Evolutionary conservation across 768 basidiomycete genomes (phyloP).

Genomic region (Harrya chromipes): DNA sequence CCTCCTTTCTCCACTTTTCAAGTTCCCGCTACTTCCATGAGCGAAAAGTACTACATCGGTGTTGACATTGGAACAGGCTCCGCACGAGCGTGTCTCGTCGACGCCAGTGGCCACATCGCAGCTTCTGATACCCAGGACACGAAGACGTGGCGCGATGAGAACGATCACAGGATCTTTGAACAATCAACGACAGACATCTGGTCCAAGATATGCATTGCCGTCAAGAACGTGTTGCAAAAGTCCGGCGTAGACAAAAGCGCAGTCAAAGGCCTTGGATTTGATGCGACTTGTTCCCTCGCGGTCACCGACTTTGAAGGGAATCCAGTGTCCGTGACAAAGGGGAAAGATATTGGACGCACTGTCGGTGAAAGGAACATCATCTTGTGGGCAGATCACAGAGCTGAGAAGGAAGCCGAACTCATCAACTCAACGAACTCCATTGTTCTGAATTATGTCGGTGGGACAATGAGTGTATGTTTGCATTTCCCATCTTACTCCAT

Average conservation of each 20-base stretch:
- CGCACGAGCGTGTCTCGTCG: slow-evolving; percentile 81
- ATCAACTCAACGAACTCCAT: slow-evolving; percentile 84
- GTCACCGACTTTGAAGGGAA: slow-evolving; percentile 73
- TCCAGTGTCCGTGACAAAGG: slow-evolving; percentile 73
- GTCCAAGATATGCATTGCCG: slow-evolving; percentile 59
- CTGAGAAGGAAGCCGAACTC: slow-evolving; percentile 84
- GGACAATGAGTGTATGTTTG: slow-evolving; percentile 81
- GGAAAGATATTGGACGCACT: slow-evolving; percentile 52
- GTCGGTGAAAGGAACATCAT: slow-evolving; percentile 81
- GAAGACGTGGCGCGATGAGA: slow-evolving; percentile 78
- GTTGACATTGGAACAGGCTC: slow-evolving; percentile 93
- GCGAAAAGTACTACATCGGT: slow-evolving; percentile 54
- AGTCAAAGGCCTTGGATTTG: slow-evolving; percentile 89
- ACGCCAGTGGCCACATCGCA: slow-evolving; percentile 60
- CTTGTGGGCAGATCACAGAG: slow-evolving; percentile 96
- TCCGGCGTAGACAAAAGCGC: slow-evolving; percentile 52
- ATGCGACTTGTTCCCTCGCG: slow-evolving; percentile 95
- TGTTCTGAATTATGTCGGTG: slow-evolving; percentile 93
- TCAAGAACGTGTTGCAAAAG: slow-evolving; percentile 59
- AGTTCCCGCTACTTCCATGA: slow-evolving; percentile 28
- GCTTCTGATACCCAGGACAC: slow-evolving; percentile 81
- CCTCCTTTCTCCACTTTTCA: slow-evolving; percentile 1
- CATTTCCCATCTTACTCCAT: not conserved
- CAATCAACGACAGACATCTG: slow-evolving; percentile 92
- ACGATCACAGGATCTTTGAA: slow-evolving; percentile 93